These are phyloP conservation scores for Tolypocladium guangdongense DNA, from an alignment of 2,329 filamentous ascomycete species.

Conservation along the genomic window DNA sequence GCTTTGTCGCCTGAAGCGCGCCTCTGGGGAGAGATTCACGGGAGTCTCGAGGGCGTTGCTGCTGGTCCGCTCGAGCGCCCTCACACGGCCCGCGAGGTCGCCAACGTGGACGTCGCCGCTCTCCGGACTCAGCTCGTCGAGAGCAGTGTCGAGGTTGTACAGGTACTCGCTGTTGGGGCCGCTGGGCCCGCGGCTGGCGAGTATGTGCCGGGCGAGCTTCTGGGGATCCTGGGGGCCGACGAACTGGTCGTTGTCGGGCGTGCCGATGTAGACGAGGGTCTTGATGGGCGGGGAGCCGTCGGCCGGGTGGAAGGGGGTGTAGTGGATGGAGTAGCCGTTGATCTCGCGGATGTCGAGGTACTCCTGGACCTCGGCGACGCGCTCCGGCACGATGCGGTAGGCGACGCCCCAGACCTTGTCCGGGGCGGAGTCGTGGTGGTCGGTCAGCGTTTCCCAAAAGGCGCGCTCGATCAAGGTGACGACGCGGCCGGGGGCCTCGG, in stretches of 20 bases:
- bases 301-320: conserved; percentile 64
- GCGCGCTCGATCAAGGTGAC: conserved; percentile 80
- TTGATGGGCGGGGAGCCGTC: conserved; percentile 29
- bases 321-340: conserved; percentile 92
- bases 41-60: conserved; percentile 5
- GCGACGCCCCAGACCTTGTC: conserved; percentile 82
- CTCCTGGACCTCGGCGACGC: conserved; percentile 69
- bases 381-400: conserved; percentile 65
- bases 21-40: conserved; percentile 4
- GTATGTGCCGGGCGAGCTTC: conserved; percentile 69
- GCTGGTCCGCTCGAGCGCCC: conserved; percentile 35
- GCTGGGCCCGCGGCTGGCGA: conserved; percentile 66
- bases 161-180: conserved; percentile 88
- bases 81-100: conserved; percentile 66
- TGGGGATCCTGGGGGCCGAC: conserved; percentile 73
- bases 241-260: conserved; percentile 89
- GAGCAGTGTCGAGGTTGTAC: conserved; percentile 63
- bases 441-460: conserved; percentile 71
- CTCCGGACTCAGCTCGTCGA: conserved; percentile 61
- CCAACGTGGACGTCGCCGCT: conserved; percentile 77
- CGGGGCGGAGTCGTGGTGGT: conserved; percentile 49
- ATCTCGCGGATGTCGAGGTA: conserved; percentile 97
- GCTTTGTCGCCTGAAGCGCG: conserved; percentile 12
- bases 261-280: conserved; percentile 83
- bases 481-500: conserved; percentile 76